Evolutionary conservation across 345 rosid species (phyloP), one percentile per base, ranked within the genome.

Genomic region (Pelargonium nanum): DNA sequence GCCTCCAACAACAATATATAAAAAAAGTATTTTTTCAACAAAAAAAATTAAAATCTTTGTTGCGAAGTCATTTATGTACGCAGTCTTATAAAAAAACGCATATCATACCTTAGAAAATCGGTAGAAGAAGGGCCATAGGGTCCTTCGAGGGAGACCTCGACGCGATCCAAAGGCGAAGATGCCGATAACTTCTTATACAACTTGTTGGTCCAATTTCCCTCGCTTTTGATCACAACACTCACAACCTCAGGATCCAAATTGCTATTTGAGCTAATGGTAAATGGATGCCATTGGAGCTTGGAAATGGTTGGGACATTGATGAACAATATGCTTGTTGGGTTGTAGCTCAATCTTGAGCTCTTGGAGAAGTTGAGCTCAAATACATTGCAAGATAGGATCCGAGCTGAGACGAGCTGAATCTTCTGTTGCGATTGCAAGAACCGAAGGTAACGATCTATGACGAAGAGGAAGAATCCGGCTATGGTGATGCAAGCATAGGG

Each of bases 241-340:
- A 91, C 65, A 53, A 65, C 75, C 26, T 88, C 81, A 16, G 75
- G 62, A 56, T 91, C 86, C 69, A 80, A 55, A 59, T 72, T 80
- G 61, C 85, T 74, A 59, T 76, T 83, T 0, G 96, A 91, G 25
- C 80, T 78, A 30, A 88, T 32, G 6, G 87, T 83, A 51, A 85
- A 92, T 28, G 98, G 96, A 75, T 92, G 96, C 96, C 96, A 92
- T 51, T 92, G 96, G 56, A 83, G 76, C 78, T 75, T 83, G 6
- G 95, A 88, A 32, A 91, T 75, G 55, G 69, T 71, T 1, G 91
- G 96, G 20, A 86, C 80, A 67, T 86, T 90, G 24, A 91, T 62
- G 64, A 83, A 88, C 73, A 83, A 56, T 32, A 77, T 73, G 82
- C 95, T 91, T 4, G 83, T 74, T 9, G 96, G 81, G 50, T 68